A percentile compares a stretch with the other conserved stretches of the same genome.
Conservation (phyloP, 495 filamentous ascomycete species). For the Neurospora hispaniola region DNA sequence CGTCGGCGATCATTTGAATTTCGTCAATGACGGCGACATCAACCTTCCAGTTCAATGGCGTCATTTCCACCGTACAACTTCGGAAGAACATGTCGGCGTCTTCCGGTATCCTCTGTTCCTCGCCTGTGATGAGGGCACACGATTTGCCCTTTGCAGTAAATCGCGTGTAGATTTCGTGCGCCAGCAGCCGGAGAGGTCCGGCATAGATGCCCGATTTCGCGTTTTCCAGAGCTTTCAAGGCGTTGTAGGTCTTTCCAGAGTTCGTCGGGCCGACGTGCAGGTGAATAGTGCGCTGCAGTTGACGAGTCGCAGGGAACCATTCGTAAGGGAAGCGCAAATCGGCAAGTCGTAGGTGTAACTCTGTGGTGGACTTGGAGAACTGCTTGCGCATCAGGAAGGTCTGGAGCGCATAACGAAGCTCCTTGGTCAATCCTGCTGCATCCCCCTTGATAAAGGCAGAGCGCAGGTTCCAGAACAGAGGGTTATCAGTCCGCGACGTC, state of each 20-base stretch:
- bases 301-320: conserved; percentile 78
- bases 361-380: conserved; percentile 22
- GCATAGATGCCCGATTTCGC: conserved; percentile 76
- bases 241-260: conserved; percentile 96
- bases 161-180: conserved; percentile 83
- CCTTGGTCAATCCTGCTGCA: conserved; percentile 34
- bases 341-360: conserved; percentile 53
- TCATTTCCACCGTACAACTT: conserved; percentile 97
- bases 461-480: conserved; percentile 44
- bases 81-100: conserved; percentile 42
- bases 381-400: conserved; percentile 32
- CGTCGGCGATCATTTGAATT: conserved; percentile 90
- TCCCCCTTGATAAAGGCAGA: conserved; percentile 45
- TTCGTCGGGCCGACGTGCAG: conserved; percentile 97
- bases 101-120: conserved; percentile 59
- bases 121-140: conserved; percentile 81
- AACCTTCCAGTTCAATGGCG: conserved; percentile 53
- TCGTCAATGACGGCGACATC: conserved; percentile 97
- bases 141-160: conserved; percentile 62
- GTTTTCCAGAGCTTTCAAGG: conserved; percentile 73
- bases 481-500: conserved; percentile 29
- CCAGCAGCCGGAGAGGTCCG: conserved; percentile 80
- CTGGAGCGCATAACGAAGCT: conserved; percentile 54
- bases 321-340: conserved; percentile 79
- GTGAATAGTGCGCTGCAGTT: conserved; percentile 71